Conservation (phyloP, 805 yeast species). For the Teunomyces cretensis region DNA sequence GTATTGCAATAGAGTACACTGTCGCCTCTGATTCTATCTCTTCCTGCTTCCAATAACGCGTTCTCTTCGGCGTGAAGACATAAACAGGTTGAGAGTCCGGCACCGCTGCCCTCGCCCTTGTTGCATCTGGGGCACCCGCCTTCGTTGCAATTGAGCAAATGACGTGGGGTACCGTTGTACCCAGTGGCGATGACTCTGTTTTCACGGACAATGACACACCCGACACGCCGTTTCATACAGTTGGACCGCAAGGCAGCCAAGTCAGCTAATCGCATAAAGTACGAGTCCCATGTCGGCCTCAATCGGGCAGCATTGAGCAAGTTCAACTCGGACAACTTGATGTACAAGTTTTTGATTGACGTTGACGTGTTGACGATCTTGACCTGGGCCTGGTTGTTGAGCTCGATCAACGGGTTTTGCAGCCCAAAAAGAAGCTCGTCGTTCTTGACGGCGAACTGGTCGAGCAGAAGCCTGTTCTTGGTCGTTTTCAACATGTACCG, state of each 20-base stretch:
- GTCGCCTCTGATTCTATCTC: constrained; percentile 62
- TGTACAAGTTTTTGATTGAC: constrained; percentile 33
- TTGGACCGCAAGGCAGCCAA: constrained; percentile 90
- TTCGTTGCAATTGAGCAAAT: constrained; percentile 82
- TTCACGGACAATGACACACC: constrained; percentile 89
- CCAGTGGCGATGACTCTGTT: constrained; percentile 92
- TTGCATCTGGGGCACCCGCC: constrained; percentile 96
- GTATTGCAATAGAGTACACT: constrained; percentile 89
- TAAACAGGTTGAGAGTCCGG: constrained; percentile 75
- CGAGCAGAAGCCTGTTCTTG: constrained; percentile 17
- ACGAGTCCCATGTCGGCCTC: constrained; percentile 95
- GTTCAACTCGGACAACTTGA: constrained; percentile 40
- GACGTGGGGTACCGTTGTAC: constrained; percentile 95
- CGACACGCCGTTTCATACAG: constrained; percentile 97
- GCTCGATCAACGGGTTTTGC: constrained; percentile 53
- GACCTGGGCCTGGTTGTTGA: constrained; percentile 56
- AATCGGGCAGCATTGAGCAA: constrained; percentile 47
- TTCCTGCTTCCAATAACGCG: constrained; percentile 90
- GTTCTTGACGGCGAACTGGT: constrained; percentile 35
- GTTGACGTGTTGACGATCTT: constrained; percentile 41
- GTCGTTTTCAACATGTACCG: constrained; percentile 25
- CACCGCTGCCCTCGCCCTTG: constrained; percentile 60
- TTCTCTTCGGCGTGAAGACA: constrained; percentile 98
- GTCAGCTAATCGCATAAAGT: constrained; percentile 91
- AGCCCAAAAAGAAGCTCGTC: constrained; percentile 43